A percentile compares a stretch with the other conserved stretches of the same genome.
phyloP scores from a whole-genome alignment of 2,329 filamentous ascomycete species.

The Ophiocordyceps unilateralis region DNA sequence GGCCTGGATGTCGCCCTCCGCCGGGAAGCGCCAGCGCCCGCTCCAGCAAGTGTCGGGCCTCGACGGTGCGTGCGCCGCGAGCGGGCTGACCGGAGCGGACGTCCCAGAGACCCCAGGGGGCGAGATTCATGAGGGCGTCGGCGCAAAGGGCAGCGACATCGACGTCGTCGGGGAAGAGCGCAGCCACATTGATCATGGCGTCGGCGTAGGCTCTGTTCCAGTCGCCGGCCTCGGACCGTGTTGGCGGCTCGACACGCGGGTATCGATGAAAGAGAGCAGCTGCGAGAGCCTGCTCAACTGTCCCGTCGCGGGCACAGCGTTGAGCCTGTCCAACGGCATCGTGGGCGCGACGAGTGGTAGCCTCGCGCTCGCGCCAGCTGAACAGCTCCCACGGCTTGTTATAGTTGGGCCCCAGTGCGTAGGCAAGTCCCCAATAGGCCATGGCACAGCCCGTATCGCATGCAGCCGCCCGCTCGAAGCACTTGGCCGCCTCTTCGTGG shows the following conservation, averaged over 20 bases:
- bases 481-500: slow-evolving; percentile 50
- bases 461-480: slow-evolving; percentile 42
- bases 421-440: slow-evolving; percentile 55
- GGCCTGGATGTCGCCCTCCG: slow-evolving; percentile 41
- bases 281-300: slow-evolving; percentile 44
- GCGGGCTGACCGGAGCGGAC: slow-evolving; percentile 15
- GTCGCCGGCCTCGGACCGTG: slow-evolving; percentile 26
- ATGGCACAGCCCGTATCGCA: slow-evolving; percentile 39
- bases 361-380: slow-evolving; percentile 39
- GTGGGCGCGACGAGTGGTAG: slow-evolving; percentile 22
- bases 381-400: slow-evolving; percentile 65
- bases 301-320: slow-evolving; percentile 4
- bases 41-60: slow-evolving; percentile 17
- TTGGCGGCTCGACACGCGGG: slow-evolving; percentile 27
- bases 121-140: slow-evolving; percentile 30
- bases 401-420: slow-evolving; percentile 56
- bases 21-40: slow-evolving; percentile 27
- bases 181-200: slow-evolving; percentile 20
- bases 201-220: slow-evolving; percentile 19
- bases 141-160: slow-evolving; percentile 20
- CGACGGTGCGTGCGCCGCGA: slow-evolving; percentile 13
- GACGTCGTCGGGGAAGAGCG: slow-evolving; percentile 20
- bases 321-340: slow-evolving; percentile 8
- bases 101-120: slow-evolving; percentile 28
- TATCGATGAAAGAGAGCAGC: slow-evolving; percentile 45